phyloP scores from a whole-genome alignment of 345 rosid genomes.

The Raphanus sativus region DNA sequence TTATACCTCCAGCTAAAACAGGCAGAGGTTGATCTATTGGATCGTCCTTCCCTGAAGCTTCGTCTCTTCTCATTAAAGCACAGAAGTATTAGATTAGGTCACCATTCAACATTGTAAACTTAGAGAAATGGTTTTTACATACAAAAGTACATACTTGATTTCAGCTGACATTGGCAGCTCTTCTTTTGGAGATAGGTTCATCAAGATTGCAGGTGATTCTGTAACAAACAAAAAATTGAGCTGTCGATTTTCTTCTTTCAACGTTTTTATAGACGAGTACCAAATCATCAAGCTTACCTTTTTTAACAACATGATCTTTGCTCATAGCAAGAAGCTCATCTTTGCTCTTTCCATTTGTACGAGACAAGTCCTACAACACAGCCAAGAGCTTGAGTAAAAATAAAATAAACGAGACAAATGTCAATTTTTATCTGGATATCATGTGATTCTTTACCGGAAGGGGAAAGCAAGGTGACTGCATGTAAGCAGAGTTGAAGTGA shows the following conservation, averaged over 20 bases:
- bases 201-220: conserved; percentile 53
- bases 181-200: conserved; percentile 52
- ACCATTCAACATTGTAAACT: not conserved
- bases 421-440: not conserved
- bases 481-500: conserved; percentile 74
- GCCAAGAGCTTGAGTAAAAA: conserved; percentile 9
- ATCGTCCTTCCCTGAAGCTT: conserved; percentile 54
- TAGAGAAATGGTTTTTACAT: conserved; percentile 8
- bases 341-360: conserved; percentile 78
- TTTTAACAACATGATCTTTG: conserved; percentile 49
- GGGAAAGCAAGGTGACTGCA: conserved; percentile 84
- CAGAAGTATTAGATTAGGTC: conserved; percentile 17
- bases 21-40: conserved; percentile 48
- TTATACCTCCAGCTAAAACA: conserved; percentile 48
- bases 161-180: conserved; percentile 49
- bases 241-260: not conserved
- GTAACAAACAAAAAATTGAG: conserved; percentile 27
- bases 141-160: conserved; percentile 53
- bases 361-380: conserved; percentile 72
- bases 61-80: conserved; percentile 48
- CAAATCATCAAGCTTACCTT: conserved; percentile 47
- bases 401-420: not conserved
- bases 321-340: conserved; percentile 96
- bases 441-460: conserved; percentile 64
- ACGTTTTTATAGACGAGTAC: not conserved